Percentiles rank a stretch among this genome's conserved stretches.
phyloP scores from a whole-genome alignment of 2,329 filamentous ascomycete species.

The Nigrospora osmanthi region DNA sequence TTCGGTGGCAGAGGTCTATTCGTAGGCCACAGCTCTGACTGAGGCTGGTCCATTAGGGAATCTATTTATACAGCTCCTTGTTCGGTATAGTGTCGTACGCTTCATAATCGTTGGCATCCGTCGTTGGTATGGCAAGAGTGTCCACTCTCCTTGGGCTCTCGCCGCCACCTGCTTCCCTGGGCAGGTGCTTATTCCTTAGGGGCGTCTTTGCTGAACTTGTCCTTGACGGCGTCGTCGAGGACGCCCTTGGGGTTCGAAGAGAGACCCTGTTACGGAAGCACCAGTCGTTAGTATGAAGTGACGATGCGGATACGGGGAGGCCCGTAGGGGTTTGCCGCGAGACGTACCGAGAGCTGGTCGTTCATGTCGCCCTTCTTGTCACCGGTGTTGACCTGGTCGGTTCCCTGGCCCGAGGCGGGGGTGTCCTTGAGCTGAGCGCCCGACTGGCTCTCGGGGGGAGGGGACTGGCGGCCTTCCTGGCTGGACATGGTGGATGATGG shows the following conservation, averaged over 20 bases:
- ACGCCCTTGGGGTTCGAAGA: slow-evolving; percentile 58
- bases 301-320: too few relatives aligned
- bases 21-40: too few relatives aligned
- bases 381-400: slow-evolving; percentile 38
- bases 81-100: background rate
- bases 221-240: slow-evolving; percentile 51
- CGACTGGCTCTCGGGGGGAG: slow-evolving; percentile 60
- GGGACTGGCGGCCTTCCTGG: slow-evolving; percentile 65
- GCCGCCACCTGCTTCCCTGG: background rate
- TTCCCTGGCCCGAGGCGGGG: slow-evolving; percentile 49
- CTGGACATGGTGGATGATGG: slow-evolving; percentile 44
- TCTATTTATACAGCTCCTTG: background rate
- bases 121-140: background rate
- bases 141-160: background rate
- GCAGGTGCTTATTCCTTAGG: too few relatives aligned
- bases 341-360: slow-evolving; percentile 42
- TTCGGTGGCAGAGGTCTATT: too few relatives aligned
- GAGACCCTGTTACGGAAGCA: slow-evolving; percentile 31
- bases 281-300: background rate
- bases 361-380: slow-evolving; percentile 45
- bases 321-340: too few relatives aligned
- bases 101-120: background rate
- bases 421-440: slow-evolving; percentile 55
- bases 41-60: background rate
- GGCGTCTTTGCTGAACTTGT: slow-evolving; percentile 50